phyloP scores from a whole-genome alignment of 2,329 filamentous ascomycete genomes.

The Penicillium sp. region DNA sequence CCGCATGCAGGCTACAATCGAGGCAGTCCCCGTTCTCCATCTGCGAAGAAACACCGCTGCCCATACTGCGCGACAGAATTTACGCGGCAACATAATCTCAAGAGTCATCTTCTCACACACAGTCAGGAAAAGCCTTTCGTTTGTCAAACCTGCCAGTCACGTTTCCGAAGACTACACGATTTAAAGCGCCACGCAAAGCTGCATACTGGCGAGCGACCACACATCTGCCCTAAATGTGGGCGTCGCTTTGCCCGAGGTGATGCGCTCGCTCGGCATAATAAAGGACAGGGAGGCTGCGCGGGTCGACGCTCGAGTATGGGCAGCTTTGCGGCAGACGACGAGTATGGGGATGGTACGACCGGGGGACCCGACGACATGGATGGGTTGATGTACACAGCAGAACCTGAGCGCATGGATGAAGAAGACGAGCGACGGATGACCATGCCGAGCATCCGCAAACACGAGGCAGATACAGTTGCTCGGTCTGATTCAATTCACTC shows the following conservation, averaged over 20 bases:
- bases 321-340: constrained; percentile 75
- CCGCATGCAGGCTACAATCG: constrained; percentile 55
- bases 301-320: constrained; percentile 84
- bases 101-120: constrained; percentile 94
- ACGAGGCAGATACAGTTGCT: constrained; percentile 57
- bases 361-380: constrained; percentile 58
- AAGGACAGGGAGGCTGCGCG: constrained; percentile 92
- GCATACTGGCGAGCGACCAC: constrained; percentile 92
- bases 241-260: constrained; percentile 93
- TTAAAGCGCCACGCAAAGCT: constrained; percentile 94
- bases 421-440: constrained; percentile 45
- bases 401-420: constrained; percentile 50
- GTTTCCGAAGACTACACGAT: constrained; percentile 90
- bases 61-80: constrained; percentile 96
- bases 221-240: constrained; percentile 92
- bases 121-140: constrained; percentile 98
- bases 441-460: constrained; percentile 72
- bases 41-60: constrained; percentile 89
- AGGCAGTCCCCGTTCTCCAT: constrained; percentile 64
- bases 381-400: constrained; percentile 56
- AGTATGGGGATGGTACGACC: constrained; percentile 50
- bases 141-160: constrained; percentile 87
- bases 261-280: constrained; percentile 89
- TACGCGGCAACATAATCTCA: constrained; percentile 94
- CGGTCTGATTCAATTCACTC: constrained; percentile 53